Conservation (phyloP, 2,329 filamentous ascomycete species). For the Alternaria postmessia region DNA sequence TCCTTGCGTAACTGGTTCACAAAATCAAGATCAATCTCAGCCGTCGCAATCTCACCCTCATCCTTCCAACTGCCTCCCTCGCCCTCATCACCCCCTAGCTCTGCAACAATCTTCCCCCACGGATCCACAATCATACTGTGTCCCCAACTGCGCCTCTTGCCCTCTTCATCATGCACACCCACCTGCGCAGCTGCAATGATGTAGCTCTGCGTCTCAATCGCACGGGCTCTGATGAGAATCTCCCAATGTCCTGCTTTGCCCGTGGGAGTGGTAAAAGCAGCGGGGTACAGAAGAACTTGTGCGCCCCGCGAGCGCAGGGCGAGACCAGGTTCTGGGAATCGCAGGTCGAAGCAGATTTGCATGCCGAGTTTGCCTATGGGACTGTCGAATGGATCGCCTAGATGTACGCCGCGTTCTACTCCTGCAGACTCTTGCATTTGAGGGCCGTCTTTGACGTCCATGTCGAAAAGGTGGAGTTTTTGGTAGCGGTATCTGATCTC, state of each 20-base stretch:
- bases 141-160: constrained; percentile 80
- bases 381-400: constrained; percentile 76
- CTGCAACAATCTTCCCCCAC: constrained; percentile 78
- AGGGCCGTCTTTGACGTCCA: constrained; percentile 65
- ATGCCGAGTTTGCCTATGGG: constrained; percentile 77
- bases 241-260: constrained; percentile 84
- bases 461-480: constrained; percentile 91
- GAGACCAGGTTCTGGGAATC: constrained; percentile 79
- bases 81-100: constrained; percentile 64
- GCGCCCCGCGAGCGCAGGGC: constrained; percentile 71
- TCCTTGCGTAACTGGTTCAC: constrained; percentile 62
- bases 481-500: constrained; percentile 74
- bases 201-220: constrained; percentile 89
- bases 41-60: constrained; percentile 53
- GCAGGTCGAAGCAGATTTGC: constrained; percentile 89
- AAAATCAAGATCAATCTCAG: constrained; percentile 63
- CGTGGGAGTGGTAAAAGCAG: constrained; percentile 87
- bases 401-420: constrained; percentile 64
- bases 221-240: constrained; percentile 76
- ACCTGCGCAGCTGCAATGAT: constrained; percentile 84
- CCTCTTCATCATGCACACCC: constrained; percentile 71
- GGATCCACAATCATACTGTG: constrained; percentile 86
- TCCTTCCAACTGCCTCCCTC: constrained; percentile 43
- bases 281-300: constrained; percentile 84
- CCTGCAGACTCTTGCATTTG: constrained; percentile 69